Base-by-base conservation (phyloP, 495 filamentous ascomycete genomes). In the Daldinia loculata region DNA sequence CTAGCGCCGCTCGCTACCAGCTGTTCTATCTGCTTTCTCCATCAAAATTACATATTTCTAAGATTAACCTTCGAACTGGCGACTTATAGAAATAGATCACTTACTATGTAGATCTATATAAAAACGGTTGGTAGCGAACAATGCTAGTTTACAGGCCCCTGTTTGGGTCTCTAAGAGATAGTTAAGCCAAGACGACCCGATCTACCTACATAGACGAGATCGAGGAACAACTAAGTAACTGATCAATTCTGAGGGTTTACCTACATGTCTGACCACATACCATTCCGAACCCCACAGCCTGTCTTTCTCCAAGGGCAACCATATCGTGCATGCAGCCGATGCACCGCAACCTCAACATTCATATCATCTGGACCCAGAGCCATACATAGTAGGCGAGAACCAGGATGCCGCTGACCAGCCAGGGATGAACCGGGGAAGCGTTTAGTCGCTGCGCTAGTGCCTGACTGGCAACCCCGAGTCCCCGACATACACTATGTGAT, bases 401-500 rank as follows among this genome's bases (percentile, higher is more conserved):
- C 24, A 61, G 17, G 55, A 62, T 9, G 19, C 50, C 50, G 57
- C 65, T 67, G 62, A 22, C 26, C n/a, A 6, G n/a, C 36, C 59
- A 60, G 63, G 59, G 64, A 6, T 17, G 38, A 56, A 51, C 30
- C 61, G 65, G 70, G 70, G 70, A 69, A 43, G 26, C 29, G 12
- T 24, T 57, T 69, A 73, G 66, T 59, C 17, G 39, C 27, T 45
- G 14, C 59, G 51, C 61, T 72, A 72, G 48, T 29, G 26, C 11
- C 12, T 45, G 45, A 51, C 45, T 27, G 14, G 17, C 8, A 48
- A 11, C 43, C 9, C 8, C 12, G 17, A 48, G 24, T 3, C 43
- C 9, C 8, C 12, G 17, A 48, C 9, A 11, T 48, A 9, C 41
- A 32, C 5, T 32, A 32, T 12, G 11, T 34, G 43, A 48, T 22